Evolutionary conservation across 176 grass and related monocot genomes (phyloP).

Genomic region (Juncus effusus): DNA sequence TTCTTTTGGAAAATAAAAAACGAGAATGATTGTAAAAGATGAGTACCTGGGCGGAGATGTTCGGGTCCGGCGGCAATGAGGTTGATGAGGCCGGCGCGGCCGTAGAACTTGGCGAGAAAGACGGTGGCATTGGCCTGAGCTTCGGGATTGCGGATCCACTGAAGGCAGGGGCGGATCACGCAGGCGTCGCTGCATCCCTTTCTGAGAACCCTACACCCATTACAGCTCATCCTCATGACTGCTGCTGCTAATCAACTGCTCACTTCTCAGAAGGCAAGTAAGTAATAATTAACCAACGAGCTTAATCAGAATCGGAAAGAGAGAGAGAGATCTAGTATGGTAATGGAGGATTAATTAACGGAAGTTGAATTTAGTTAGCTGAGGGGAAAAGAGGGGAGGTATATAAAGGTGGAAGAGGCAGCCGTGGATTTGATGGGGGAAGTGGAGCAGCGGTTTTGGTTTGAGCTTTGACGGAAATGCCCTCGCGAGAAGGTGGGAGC

Average conservation of each 20-base stretch:
- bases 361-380: not conserved
- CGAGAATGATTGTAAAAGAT: not conserved
- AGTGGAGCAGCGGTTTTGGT: constrained; percentile 39
- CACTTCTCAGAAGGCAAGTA: not conserved
- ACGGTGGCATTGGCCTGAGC: constrained; percentile 39
- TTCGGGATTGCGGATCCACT: constrained; percentile 40
- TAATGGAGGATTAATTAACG: not conserved
- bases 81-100: constrained; percentile 38
- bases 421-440: constrained; percentile 36
- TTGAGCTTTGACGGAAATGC: constrained; percentile 5
- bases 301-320: not conserved
- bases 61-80: constrained; percentile 30
- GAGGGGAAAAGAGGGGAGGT: constrained; percentile 3
- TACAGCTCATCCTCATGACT: constrained; percentile 43
- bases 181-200: constrained; percentile 36
- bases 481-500: not conserved
- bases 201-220: constrained; percentile 32
- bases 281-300: no score
- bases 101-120: constrained; percentile 51
- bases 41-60: constrained; percentile 29
- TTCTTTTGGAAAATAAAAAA: not conserved
- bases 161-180: constrained; percentile 31
- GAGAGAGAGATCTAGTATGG: not conserved
- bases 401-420: constrained; percentile 38
- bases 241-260: not conserved